phyloP scores from a whole-genome alignment of 306 rosid genomes.

The Quercus rubra region DNA sequence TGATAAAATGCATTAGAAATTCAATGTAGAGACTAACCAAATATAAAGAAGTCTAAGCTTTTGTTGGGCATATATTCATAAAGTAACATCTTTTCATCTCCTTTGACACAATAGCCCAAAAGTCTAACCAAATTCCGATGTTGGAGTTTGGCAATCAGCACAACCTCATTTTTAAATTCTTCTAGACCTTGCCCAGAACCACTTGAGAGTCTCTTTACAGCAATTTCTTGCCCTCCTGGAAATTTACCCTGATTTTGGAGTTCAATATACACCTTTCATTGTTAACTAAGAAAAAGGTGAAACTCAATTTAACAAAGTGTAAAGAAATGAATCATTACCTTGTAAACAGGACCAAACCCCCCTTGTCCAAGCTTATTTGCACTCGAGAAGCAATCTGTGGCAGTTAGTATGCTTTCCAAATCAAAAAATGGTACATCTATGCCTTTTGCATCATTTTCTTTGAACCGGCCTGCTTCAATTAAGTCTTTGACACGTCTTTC shows the following conservation, averaged over 20 bases:
- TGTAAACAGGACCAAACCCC: slow-evolving; percentile 76
- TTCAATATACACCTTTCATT: not conserved
- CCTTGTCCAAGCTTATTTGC: slow-evolving; percentile 79
- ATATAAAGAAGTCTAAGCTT: slow-evolving; percentile 73
- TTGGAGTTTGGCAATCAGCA: slow-evolving; percentile 77
- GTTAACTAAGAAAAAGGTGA: slow-evolving; percentile 6
- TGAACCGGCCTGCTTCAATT: slow-evolving; percentile 50
- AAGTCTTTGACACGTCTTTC: slow-evolving; percentile 49
- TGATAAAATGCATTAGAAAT: not conserved
- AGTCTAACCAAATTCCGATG: slow-evolving; percentile 78
- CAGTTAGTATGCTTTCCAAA: slow-evolving; percentile 52
- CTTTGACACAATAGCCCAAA: slow-evolving; percentile 70
- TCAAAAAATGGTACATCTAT: slow-evolving; percentile 63
- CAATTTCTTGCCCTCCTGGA: slow-evolving; percentile 63
- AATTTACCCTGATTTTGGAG: slow-evolving; percentile 46
- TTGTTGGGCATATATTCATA: slow-evolving; percentile 78
- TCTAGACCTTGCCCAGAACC: slow-evolving; percentile 77
- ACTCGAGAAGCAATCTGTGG: slow-evolving; percentile 54
- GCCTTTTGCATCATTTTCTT: slow-evolving; percentile 54
- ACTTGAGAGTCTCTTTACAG: slow-evolving; percentile 78
- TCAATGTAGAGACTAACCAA: slow-evolving; percentile 40
- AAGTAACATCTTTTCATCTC: slow-evolving; percentile 73
- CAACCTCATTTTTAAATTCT: slow-evolving; percentile 76
- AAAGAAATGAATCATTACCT: slow-evolving; percentile 28
- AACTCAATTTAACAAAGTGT: not conserved